phyloP scores from a whole-genome alignment of 768 basidiomycete species.

The Leucogyrophana mollusca region DNA sequence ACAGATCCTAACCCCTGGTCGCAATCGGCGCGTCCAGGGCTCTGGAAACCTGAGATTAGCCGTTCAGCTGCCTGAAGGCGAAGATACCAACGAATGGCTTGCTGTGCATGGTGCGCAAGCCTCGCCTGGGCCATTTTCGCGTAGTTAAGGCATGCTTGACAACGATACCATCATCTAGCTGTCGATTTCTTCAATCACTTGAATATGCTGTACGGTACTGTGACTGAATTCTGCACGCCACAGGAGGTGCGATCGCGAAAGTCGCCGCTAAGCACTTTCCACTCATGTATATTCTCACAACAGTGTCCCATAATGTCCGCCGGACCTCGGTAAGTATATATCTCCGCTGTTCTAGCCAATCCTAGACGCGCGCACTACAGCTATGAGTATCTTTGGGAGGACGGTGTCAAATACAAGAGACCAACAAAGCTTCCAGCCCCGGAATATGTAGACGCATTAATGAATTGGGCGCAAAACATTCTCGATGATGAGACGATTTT shows the following conservation, averaged over 20 bases:
- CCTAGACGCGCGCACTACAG: too few relatives aligned
- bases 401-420: constrained; percentile 80
- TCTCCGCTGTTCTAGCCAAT: constrained; percentile 5
- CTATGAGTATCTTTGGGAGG: constrained; percentile 95
- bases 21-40: constrained; percentile 50
- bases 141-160: not conserved
- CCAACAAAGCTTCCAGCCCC: constrained; percentile 95
- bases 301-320: constrained; percentile 98
- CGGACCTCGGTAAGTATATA: constrained; percentile 70
- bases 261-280: constrained; percentile 4
- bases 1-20: not conserved
- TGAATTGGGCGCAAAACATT: constrained; percentile 96
- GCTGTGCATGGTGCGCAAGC: constrained; percentile 85
- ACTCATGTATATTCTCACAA: constrained; percentile 8
- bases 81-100: constrained; percentile 98
- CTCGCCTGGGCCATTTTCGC: not conserved
- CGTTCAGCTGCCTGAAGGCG: constrained; percentile 93
- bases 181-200: constrained; percentile 99
- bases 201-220: constrained; percentile 98
- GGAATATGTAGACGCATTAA: constrained; percentile 95
- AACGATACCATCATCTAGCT: constrained; percentile 44
- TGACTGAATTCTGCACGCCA: constrained; percentile 96
- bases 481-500: constrained; percentile 92
- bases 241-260: constrained; percentile 64
- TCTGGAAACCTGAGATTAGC: constrained; percentile 93